Evolutionary conservation across 495 filamentous ascomycete genomes (phyloP), one percentile per base, ranked within the genome.

Genomic region (Acidiella bohemica): DNA sequence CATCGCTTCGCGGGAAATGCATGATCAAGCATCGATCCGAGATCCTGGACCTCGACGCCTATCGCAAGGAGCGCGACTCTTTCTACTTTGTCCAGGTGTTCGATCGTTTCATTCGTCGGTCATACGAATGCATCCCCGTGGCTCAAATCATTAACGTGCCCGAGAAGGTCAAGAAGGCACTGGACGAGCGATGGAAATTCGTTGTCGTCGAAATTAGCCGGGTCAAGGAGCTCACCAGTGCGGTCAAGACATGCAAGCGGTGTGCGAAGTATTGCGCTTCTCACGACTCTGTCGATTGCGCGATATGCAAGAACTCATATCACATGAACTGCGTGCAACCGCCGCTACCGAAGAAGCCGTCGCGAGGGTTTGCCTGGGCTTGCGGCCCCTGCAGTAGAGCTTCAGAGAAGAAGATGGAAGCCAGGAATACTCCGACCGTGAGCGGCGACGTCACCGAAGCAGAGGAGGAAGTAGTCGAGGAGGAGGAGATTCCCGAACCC

Each of bases 51-150:
- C 55, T 95, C 35, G 81, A 86, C 32, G 73, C 78, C 32, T 93
- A 92, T 59, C 78, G 88, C 52, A 85, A 81, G 57, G 63, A 60
- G 17, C 77, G 78, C 44, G 81, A 99, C 58, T 73, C 69, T 47
- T 99, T 99, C 56, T 99, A 84, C 81, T 99, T 83, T 57, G 87
- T 94, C 53, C 92, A 94, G 58, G 75, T 96, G 62, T 96, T 87
- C 60, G 90, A 99, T 64, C 78, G 90, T 14, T 99, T 95, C 63
- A 96, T 96, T 35, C 86, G 93, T 51, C 88, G 93, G 30, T 81
- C 84, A 59, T 99, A 96, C 67, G 92, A 96, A 43, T 83, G 94
- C 23, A 87, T 99, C 39, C 88, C 90, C 1, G 90, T 85, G 1
- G 73, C 68, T 31, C 76, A 84, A 56, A 87, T 99, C 39, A 86